Conservation (phyloP, 129 eudicot genomes). For the Rutidosis leptorrhynchoides region DNA sequence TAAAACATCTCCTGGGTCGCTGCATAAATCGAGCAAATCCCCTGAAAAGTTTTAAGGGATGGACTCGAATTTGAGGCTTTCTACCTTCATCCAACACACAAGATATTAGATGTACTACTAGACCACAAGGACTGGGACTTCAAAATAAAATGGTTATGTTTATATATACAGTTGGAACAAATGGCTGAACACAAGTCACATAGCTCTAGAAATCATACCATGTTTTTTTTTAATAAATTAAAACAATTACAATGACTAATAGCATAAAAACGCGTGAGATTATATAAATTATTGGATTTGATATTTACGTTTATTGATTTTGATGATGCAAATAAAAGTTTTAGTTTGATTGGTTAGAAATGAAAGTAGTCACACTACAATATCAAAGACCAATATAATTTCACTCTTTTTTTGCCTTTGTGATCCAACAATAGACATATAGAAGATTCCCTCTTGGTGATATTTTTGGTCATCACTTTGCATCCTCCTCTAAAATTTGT, state of each 20-base stretch:
- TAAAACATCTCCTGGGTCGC: no score
- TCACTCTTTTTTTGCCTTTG: conserved; percentile 26
- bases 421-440: conserved; percentile 28
- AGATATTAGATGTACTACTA: no score
- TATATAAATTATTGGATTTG: no score
- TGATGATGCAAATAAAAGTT: conserved; percentile 31
- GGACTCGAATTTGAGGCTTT: no score
- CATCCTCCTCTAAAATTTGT: conserved; percentile 28
- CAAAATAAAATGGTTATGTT: no score
- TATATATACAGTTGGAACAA: no score
- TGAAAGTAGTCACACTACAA: conserved; percentile 25
- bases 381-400: conserved; percentile 26
- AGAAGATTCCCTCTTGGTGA: conserved; percentile 33
- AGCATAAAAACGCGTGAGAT: conserved; percentile 13
- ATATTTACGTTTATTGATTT: background rate
- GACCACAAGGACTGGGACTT: no score
- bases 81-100: no score
- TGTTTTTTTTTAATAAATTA: background rate
- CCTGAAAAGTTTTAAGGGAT: no score
- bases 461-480: conserved; percentile 39
- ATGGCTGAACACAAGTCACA: no score
- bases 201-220: no score
- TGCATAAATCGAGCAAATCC: no score
- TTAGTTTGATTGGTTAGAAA: conserved; percentile 33
- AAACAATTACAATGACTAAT: background rate